Evolutionary conservation across 2,329 filamentous ascomycete species (phyloP), one percentile per base, ranked within the genome.

Genomic region (Pseudogymnoascus sp.): DNA sequence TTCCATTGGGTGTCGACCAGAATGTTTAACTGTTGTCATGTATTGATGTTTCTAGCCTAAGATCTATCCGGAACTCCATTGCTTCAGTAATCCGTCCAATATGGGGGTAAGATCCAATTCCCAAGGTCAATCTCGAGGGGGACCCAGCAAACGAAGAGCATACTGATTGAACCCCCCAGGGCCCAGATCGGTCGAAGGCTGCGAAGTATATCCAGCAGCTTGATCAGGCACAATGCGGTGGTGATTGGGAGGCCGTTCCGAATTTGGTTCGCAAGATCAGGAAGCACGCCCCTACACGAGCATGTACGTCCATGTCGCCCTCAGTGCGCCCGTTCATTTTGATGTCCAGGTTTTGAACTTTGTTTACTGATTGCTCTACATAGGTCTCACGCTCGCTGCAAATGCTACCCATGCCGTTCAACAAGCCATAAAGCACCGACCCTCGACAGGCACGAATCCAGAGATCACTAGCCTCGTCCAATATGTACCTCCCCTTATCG

Each of bases 251-350:
- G 68, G 85, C 90, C 30, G 83, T 97, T 30, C 90, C 91, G 25
- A 93, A 97, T 77, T 83, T 96, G 66, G 87, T 94, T 70, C 86
- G 93, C 74, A 99, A 99, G 77, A 84, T 97, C 71, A 89, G 89
- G 72, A 97, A 99, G 76, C 93, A 99, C 82, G 90, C 92, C 69
- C 88, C 92, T 41, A 84, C 90, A 65, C 85, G 90, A 75, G 84
- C 84, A 76, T 96, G 93, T 97, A 87, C 70, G 84, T 41, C 62
- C 45, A 12, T 11, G 25, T 38, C 14, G 25, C 36, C 58, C 22
- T 58, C 22, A 7, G 8, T 62, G 42, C 72, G 66, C 62, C 64
- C 59, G 64, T 55, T 45, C 60, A 63, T 62, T 52, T 52, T 62
- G 42, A 28, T 35, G n/a, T 55, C 58, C 38, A 58, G n/a, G 9